These are phyloP conservation scores for Cryptococcus sp. DNA, from an alignment of 1,284 basidiomycete genomes.

Conservation along the genomic window DNA sequence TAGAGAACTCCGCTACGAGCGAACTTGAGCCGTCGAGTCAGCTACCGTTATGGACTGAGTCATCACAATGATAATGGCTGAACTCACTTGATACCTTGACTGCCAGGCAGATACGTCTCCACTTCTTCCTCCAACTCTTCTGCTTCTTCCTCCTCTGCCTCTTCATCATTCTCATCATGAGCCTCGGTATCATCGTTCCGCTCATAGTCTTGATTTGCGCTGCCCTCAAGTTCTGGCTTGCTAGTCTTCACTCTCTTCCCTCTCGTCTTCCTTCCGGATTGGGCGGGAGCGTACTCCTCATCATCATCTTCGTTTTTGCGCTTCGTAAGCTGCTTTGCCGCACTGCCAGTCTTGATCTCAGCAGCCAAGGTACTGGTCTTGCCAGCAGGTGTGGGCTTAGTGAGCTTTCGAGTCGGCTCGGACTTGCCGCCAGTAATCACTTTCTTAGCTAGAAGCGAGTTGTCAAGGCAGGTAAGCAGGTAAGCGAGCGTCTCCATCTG, in stretches of 20 bases:
- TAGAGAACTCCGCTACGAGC: no score
- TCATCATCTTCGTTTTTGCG: slow-evolving; percentile 31
- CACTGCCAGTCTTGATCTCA: not conserved
- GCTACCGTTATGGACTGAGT: no score
- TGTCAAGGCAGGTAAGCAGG: no score
- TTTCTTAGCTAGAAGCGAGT: no score
- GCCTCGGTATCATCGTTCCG: not conserved
- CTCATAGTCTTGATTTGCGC: slow-evolving; percentile 47
- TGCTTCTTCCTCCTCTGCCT: slow-evolving; percentile 3
- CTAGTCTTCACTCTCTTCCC: slow-evolving; percentile 22
- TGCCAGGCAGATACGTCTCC: not conserved
- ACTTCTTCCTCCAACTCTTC: slow-evolving; percentile 5
- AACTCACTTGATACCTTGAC: no score
- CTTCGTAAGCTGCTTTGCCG: slow-evolving; percentile 20
- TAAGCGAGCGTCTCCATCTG: no score
- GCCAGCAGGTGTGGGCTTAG: no score
- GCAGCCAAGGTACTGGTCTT: no score
- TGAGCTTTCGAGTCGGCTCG: no score
- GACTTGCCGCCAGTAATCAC: no score
- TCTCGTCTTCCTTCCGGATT: slow-evolving; percentile 31
- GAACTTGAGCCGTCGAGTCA: no score
- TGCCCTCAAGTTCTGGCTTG: slow-evolving; percentile 55
- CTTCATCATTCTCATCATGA: not conserved
- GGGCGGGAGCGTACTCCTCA: slow-evolving; percentile 18
- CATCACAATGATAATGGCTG: no score